phyloP scores from a whole-genome alignment of 2,329 filamentous ascomycete species.

The Cladosporium sp. region DNA sequence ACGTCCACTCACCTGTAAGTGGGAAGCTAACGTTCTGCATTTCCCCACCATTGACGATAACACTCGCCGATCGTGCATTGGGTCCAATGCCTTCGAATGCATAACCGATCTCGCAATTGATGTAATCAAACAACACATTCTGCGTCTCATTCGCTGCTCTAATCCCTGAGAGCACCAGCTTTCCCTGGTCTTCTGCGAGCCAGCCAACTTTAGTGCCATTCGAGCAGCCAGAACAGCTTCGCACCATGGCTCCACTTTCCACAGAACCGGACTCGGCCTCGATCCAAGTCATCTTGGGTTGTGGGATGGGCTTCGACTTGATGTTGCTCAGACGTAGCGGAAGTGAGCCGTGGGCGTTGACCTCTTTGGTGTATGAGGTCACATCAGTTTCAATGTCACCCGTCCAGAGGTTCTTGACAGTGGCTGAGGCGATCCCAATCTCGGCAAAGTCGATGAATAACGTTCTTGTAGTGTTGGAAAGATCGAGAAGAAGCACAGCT shows the following conservation, averaged over 20 bases:
- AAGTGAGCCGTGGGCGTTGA: slow-evolving; percentile 28
- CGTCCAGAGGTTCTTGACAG: slow-evolving; percentile 35
- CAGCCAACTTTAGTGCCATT: slow-evolving; percentile 31
- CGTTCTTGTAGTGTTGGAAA: slow-evolving; percentile 31
- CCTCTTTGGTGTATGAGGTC: slow-evolving; percentile 21
- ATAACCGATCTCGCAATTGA: slow-evolving; percentile 39
- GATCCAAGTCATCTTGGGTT: slow-evolving; percentile 27
- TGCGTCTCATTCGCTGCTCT: slow-evolving; percentile 27
- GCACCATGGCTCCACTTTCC: slow-evolving; percentile 27
- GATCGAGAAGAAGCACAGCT: slow-evolving; percentile 37
- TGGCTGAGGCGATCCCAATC: slow-evolving; percentile 33
- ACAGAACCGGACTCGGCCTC: slow-evolving; percentile 30
- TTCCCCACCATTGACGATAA: slow-evolving; percentile 36
- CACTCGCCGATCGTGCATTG: slow-evolving; percentile 35
- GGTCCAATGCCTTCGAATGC: slow-evolving; percentile 27
- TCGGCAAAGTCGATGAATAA: slow-evolving; percentile 30
- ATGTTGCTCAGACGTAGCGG: slow-evolving; percentile 35
- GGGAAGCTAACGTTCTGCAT: slow-evolving; percentile 36
- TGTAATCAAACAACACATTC: slow-evolving; percentile 36
- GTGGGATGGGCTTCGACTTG: slow-evolving; percentile 13
- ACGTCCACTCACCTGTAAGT: slow-evolving; percentile 22
- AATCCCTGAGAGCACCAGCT: slow-evolving; percentile 29
- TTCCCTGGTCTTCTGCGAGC: slow-evolving; percentile 24
- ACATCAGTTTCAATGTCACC: slow-evolving; percentile 16
- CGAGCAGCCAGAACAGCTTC: slow-evolving; percentile 33